phyloP scores from a whole-genome alignment of 371 early-diverging fungal species.

The Circinella minor region DNA sequence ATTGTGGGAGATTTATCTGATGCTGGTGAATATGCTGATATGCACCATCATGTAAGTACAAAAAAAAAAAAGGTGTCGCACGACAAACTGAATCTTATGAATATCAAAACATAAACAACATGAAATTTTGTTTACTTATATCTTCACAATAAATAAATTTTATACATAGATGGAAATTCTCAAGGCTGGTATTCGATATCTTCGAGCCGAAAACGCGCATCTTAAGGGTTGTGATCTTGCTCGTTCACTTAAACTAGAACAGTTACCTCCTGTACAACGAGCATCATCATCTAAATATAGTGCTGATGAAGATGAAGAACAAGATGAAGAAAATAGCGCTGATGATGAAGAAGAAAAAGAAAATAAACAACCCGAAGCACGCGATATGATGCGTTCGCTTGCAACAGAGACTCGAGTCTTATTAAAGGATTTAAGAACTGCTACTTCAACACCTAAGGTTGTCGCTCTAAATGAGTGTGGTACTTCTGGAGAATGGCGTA shows the following conservation, averaged over 20 bases:
- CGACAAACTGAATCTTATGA: no score
- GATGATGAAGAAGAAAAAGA: slow-evolving; percentile 3
- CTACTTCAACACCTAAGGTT: slow-evolving; percentile 58
- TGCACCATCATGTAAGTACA: slow-evolving; percentile 18
- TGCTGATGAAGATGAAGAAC: slow-evolving; percentile 22
- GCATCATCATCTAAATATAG: not conserved
- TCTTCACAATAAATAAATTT: not conserved
- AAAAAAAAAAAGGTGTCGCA: no score
- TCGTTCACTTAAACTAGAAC: slow-evolving; percentile 16
- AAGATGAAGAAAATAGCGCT: slow-evolving; percentile 8
- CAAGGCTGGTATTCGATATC: slow-evolving; percentile 73
- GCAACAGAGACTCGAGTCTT: slow-evolving; percentile 37
- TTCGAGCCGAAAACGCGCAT: slow-evolving; percentile 84
- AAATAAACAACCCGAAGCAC: slow-evolving; percentile 8
- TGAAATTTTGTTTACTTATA: not conserved
- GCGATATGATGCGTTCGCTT: slow-evolving; percentile 36
- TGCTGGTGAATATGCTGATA: slow-evolving; percentile 17
- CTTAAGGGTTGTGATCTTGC: slow-evolving; percentile 62
- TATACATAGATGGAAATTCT: slow-evolving; percentile 61
- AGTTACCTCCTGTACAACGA: slow-evolving; percentile 2
- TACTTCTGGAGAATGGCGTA: slow-evolving; percentile 59
- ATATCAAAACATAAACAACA: not conserved
- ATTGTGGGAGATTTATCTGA: slow-evolving; percentile 10
- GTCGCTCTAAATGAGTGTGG: slow-evolving; percentile 33
- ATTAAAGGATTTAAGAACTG: slow-evolving; percentile 48